These are phyloP conservation scores for Aspergillus sclerotialis DNA, from an alignment of 2,329 filamentous ascomycete species.

Conservation along the genomic window DNA sequence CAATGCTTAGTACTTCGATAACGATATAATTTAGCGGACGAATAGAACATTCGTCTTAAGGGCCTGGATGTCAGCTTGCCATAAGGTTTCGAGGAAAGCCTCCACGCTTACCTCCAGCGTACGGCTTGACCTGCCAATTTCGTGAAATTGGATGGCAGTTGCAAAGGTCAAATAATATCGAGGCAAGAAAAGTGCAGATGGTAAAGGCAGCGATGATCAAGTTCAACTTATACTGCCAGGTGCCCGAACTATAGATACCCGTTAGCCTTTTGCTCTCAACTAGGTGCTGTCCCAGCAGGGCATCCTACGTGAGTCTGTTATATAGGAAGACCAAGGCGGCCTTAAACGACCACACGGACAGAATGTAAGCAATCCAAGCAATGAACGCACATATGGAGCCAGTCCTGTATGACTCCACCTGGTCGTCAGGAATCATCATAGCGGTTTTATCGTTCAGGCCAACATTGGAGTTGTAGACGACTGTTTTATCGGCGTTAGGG, in stretches of 20 bases:
- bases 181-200: slow-evolving; percentile 7
- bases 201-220: slow-evolving; percentile 2
- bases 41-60: slow-evolving; percentile 13
- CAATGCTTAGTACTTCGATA: slow-evolving; percentile 11
- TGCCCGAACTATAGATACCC: slow-evolving; percentile 7
- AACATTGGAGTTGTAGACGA: slow-evolving; percentile 11
- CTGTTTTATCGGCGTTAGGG: too few relatives aligned
- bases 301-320: slow-evolving; percentile 10
- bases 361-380: slow-evolving; percentile 12
- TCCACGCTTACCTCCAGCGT: slow-evolving; percentile 8
- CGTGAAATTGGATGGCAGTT: slow-evolving; percentile 8
- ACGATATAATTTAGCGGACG: slow-evolving; percentile 11
- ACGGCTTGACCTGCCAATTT: slow-evolving; percentile 15
- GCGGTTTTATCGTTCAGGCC: slow-evolving; percentile 7
- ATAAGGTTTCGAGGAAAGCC: too few relatives aligned
- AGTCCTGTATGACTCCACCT: slow-evolving; percentile 1
- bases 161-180: slow-evolving; percentile 9
- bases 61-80: too few relatives aligned
- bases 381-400: slow-evolving; percentile 12
- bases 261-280: neutral
- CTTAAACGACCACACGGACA: slow-evolving; percentile 13
- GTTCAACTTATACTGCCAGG: slow-evolving; percentile 10
- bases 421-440: slow-evolving; percentile 7
- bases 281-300: neutral
- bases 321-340: slow-evolving; percentile 12